Base-by-base conservation (phyloP, 2,329 filamentous ascomycete genomes). In the Penicillium sp. region DNA sequence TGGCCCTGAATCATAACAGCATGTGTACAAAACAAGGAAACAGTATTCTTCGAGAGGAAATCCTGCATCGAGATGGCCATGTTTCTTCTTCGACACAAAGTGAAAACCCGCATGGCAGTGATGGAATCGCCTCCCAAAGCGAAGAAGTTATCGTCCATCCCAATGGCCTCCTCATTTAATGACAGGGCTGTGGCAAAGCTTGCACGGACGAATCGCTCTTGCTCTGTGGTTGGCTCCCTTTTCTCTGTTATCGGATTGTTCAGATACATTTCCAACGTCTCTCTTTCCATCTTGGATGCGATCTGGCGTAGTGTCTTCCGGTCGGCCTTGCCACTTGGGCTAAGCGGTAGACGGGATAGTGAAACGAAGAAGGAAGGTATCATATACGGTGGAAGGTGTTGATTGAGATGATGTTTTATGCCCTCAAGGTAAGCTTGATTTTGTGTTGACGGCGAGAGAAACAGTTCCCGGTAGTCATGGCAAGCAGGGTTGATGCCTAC, bases 41-140 rank as follows among this genome's bases (percentile, higher is more conserved):
- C n/a, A 25, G 31, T 55, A 27, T 39, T 52, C 21, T 41, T 45
- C 21, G 17, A 45, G 13, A 45, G 36, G 19, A 43, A 58, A 35
- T 6, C 33, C 43, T 19, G 44, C 33, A 29, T 53, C 21, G 42
- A 61, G 29, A 44, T 55, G 51, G 10, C 48, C 51, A 13, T 47
- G 12, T 33, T 56, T 21, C 71, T 70, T 27, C 66, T 60, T 17
- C 73, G 73, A 43, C 72, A 76, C 39, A 75, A 70, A 3, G 70
- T 70, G 53, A 75, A 69, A 27, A 76, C 72, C 52, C 75, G 73
- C 76, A 79, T 78, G 1, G 77, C 75, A 48, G 74, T 74, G 43
- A 78, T 77, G 2, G 74, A 77, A 60, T 78, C 76, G 39, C 77
- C 77, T 25, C 76, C 75, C 4, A 77, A 57, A 6, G 69, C 70